Evolutionary conservation across 805 yeast species (phyloP).

Genomic region (Jamesozyma lodderae): DNA sequence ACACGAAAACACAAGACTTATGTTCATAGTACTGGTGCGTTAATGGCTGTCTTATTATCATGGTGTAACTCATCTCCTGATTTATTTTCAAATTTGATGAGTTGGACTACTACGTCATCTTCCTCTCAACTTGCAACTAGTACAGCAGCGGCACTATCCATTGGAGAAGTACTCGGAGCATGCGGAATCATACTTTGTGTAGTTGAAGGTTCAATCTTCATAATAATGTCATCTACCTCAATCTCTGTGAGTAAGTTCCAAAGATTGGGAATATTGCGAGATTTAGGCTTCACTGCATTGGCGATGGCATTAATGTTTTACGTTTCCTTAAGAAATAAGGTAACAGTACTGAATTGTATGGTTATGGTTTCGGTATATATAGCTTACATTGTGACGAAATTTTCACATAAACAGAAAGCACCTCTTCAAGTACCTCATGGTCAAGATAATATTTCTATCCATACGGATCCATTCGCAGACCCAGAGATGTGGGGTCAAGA

Average conservation of each 20-base stretch:
- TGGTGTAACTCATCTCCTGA: conserved; percentile 34
- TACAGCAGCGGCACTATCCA: conserved; percentile 25
- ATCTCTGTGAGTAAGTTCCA: conserved; percentile 15
- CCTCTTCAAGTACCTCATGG: background rate
- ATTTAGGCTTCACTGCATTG: conserved; percentile 18
- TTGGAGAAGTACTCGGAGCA: conserved; percentile 32
- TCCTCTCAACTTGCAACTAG: too few relatives aligned
- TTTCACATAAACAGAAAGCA: background rate
- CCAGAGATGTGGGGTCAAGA: background rate
- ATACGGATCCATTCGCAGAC: background rate
- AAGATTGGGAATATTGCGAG: conserved; percentile 16
- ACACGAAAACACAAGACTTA: conserved; percentile 4
- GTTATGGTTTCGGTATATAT: conserved; percentile 21
- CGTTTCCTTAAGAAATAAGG: conserved; percentile 16
- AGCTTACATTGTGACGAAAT: conserved; percentile 10
- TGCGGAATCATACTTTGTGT: conserved; percentile 31
- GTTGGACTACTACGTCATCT: conserved; percentile 24
- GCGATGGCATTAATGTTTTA: conserved; percentile 22
- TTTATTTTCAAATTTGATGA: conserved; percentile 29
- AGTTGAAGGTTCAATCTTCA: conserved; percentile 28
- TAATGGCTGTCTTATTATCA: conserved; percentile 27
- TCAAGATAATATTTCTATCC: background rate
- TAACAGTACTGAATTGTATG: conserved; percentile 22
- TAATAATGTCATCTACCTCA: conserved; percentile 19
- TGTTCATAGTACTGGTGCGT: conserved; percentile 11